These are phyloP conservation scores for Berberis thunbergii DNA, from an alignment of 164 flowering plant genomes.

Conservation along the genomic window DNA sequence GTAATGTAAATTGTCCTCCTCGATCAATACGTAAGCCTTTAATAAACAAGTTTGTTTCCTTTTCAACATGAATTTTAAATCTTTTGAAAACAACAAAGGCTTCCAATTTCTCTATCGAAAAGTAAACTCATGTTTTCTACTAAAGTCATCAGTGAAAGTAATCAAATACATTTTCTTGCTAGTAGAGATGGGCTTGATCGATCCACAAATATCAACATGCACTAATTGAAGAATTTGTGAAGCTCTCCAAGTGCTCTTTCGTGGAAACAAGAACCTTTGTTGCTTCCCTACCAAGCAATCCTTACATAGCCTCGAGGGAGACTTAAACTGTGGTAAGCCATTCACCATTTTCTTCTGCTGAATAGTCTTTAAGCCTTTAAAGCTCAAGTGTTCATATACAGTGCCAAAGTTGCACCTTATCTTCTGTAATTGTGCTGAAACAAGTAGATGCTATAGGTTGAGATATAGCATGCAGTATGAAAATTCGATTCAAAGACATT, in stretches of 20 bases:
- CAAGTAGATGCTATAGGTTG: not conserved
- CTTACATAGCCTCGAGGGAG: not conserved
- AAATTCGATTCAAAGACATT: no score
- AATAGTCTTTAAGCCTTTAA: no score
- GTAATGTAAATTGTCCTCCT: not conserved
- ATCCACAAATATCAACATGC: not conserved
- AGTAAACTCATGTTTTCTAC: not conserved
- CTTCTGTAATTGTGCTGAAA: not conserved
- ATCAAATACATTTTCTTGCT: conserved; percentile 1
- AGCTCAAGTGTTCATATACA: no score
- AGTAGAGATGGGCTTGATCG: not conserved
- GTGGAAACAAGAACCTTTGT: not conserved
- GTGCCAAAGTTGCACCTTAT: not conserved
- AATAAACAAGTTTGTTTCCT: not conserved
- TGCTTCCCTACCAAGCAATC: conserved; percentile 1
- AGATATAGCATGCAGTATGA: not conserved
- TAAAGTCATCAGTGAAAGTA: not conserved
- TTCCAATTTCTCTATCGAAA: not conserved
- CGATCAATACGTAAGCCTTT: not conserved
- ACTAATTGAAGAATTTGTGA: not conserved
- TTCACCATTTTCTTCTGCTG: not conserved
- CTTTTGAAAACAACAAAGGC: not conserved
- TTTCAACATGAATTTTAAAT: not conserved
- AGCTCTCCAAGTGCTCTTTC: not conserved
- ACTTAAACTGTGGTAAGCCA: not conserved